Base-by-base conservation (phyloP, 2,329 filamentous ascomycete genomes). In the Laburnicola sp. region DNA sequence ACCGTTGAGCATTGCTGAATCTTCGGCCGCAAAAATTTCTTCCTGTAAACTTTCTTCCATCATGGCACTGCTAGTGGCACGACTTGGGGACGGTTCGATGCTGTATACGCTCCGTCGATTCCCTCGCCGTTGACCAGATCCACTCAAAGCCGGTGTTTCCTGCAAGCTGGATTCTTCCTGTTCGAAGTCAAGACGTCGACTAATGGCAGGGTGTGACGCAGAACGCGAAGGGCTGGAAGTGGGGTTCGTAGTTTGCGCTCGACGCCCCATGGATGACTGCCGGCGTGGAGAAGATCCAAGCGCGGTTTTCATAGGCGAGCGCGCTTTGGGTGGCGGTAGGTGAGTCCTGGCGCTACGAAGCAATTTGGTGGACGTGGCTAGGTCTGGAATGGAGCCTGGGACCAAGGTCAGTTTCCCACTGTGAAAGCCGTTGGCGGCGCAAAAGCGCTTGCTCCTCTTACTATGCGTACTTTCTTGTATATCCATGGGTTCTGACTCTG, bases 221-320 rank as follows among this genome's bases (percentile, higher is more conserved):
- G 69, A 60, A 43, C 68, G 70, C 11, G 56, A 51, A 4, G 70
- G 68, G 30, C 65, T 70, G 1, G 62, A 63, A 4, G 45, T 31
- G 8, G 51, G 50, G 22, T 76, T 75, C 7, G 70, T 65, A 0
- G 81, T 78, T 11, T 79, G 83, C 9, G 81, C 81, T 16, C 75
- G 74, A 38, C 78, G 81, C 27, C 78, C 80, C 46, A 86, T 70
- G 41, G 80, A 80, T 3, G 82, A 83, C 59, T 84, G 84, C 49
- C 81, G 80, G 54, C 83, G 80, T 25, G 86, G 84, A 0, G 86
- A 86, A 25, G 77, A 75, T 5, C 74, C 77, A 45, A 80, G 76
- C 30, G 79, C 74, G 3, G 86, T 86, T 70, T 87, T 88, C 48
- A 82, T 77, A 1, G 87, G 87, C 2, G 86, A 88, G 58, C 60